A percentile compares a stretch with the other conserved stretches of the same genome.
Conservation (phyloP, 1,284 basidiomycete species). For the Heterobasidion irregulare region DNA sequence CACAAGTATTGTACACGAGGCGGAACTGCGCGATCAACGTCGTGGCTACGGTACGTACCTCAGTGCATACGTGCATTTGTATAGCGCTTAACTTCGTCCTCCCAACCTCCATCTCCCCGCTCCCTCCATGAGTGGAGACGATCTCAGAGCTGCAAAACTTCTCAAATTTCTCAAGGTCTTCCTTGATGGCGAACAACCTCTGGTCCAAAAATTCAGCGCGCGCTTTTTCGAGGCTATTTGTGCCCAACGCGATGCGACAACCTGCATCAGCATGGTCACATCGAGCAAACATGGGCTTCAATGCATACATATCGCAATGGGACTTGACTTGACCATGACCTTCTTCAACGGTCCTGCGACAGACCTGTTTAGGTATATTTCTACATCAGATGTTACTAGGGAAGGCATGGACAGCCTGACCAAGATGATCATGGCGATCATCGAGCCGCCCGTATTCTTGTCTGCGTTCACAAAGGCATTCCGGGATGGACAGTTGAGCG, state of each 20-base stretch:
- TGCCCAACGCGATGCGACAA: constrained; percentile 27
- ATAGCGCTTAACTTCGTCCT: too few species aligned
- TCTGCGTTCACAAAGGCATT: constrained; percentile 32
- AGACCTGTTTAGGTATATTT: constrained; percentile 32
- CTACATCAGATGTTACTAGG: constrained; percentile 25
- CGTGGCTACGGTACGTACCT: too few species aligned
- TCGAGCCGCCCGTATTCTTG: constrained; percentile 52
- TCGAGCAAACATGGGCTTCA: constrained; percentile 30
- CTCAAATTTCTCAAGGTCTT: not conserved
- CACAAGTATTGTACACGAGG: too few species aligned
- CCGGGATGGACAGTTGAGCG: constrained; percentile 24
- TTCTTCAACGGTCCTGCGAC: constrained; percentile 40
- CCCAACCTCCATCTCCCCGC: too few species aligned
- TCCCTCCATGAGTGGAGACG: not conserved
- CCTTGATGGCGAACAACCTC: not conserved
- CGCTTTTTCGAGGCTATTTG: constrained; percentile 42
- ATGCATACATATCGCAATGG: constrained; percentile 36
- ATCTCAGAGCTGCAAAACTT: not conserved
- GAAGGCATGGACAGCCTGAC: constrained; percentile 35
- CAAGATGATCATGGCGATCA: constrained; percentile 31
- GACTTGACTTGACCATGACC: constrained; percentile 25
- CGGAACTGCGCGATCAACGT: too few species aligned
- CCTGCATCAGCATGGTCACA: constrained; percentile 30
- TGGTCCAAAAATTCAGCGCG: not conserved
- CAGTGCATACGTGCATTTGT: too few species aligned